Percentiles rank a stretch among this genome's conserved stretches.
These are phyloP conservation scores for Phellinidium pouzarii DNA, from an alignment of 1,284 basidiomycete genomes.

Conservation along the genomic window DNA sequence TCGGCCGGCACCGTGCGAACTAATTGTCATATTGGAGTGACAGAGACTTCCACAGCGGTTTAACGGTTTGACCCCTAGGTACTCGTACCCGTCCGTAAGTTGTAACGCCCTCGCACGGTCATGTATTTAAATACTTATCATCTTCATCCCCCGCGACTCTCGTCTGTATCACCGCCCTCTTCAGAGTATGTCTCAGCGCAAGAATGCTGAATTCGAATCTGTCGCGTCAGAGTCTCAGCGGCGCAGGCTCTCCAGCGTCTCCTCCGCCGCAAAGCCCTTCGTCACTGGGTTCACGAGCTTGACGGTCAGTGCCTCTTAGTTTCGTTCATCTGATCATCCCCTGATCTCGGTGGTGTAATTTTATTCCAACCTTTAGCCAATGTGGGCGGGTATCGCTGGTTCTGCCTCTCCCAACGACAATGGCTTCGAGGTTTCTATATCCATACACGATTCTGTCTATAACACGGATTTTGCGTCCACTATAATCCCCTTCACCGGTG, in stretches of 20 bases:
- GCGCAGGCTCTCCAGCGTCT: conserved; percentile 57
- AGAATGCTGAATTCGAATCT: conserved; percentile 42
- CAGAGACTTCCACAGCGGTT: not conserved
- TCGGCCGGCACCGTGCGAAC: not conserved
- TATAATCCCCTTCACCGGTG: conserved; percentile 40
- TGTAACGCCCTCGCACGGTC: not conserved
- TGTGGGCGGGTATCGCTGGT: conserved; percentile 78
- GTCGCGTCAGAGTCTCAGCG: conserved; percentile 52
- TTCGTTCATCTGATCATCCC: conserved; percentile 9
- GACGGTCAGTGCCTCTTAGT: conserved; percentile 42
- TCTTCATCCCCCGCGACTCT: not conserved
- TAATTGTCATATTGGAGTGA: not conserved
- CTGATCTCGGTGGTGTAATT: conserved; percentile 21
- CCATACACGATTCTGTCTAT: conserved; percentile 76
- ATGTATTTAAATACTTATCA: not conserved
- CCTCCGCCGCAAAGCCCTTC: conserved; percentile 41
- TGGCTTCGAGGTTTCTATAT: conserved; percentile 62
- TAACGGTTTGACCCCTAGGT: too few species aligned
- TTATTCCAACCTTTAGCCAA: conserved; percentile 44
- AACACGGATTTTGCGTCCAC: conserved; percentile 64
- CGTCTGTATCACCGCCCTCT: not conserved
- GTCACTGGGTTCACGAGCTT: conserved; percentile 51
- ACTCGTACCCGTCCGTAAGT: too few species aligned
- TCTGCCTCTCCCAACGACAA: conserved; percentile 48
- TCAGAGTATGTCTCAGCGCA: conserved; percentile 7